Evolutionary conservation across 192 early-diverging fungal genomes (phyloP), one percentile per base, ranked within the genome.

Genomic region (Coemansia sp.): DNA sequence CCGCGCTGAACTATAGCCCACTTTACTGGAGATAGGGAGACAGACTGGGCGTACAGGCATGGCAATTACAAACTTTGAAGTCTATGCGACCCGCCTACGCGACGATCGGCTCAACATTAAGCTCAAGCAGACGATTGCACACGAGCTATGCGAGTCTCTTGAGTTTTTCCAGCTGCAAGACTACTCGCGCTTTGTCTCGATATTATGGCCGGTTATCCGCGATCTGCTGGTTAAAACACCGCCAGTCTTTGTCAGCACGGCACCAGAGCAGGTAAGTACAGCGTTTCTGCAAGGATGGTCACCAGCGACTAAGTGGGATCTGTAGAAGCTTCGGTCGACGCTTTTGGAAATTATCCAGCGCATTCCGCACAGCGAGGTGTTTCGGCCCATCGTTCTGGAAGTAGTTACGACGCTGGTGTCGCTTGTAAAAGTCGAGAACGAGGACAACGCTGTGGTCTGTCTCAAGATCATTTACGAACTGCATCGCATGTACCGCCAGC

Each of bases 381-480:
- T 98, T 16, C 77, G 83, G 46, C 75, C 80, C 10, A 91, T 90
- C 42, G 87, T 88, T 3, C 67, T 83, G 26, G 89, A 94, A 14
- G 60, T 98, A 39, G 85, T 91, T 52, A 83, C 82, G 26, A 75
- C 85, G 12, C 57, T 89, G 43, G 84, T 98, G 80, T 64, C 86
- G 32, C 75, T 96, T 12, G 80, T 99, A 12, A 80, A 81, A 52
- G 80, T 83, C 17, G 97, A 99, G 62, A 97, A 99, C 62, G 97
- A 99, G 69, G 97, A 99, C n/a, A 98, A 97, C 58, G 95, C 89
- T 6, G 89, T 92, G 14, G 80, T 93, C 2, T 88, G 89, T 58
- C 76, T 99, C 18, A 96, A 97, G 64, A 90, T 94, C 36, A 91
- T 98, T 48, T 90, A 94, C 45, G 97, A 99, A 56, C 81, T 99